A percentile compares a stretch with the other conserved stretches of the same genome.
These are phyloP conservation scores for Phoenix dactylifera DNA, from an alignment of 176 grass and related monocot species.

Conservation along the genomic window DNA sequence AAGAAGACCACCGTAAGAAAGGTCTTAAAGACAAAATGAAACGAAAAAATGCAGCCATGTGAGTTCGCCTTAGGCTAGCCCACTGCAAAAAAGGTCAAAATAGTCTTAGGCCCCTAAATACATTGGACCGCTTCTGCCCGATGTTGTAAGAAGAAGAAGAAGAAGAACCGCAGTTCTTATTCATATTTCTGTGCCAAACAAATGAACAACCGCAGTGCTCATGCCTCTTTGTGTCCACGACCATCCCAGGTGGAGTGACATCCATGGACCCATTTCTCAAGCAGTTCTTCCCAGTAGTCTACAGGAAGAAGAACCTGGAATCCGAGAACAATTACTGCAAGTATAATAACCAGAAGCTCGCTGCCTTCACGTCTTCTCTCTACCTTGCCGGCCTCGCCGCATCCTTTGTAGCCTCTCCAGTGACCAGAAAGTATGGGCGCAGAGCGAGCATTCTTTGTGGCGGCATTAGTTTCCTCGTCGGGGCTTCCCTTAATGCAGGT, in stretches of 20 bases:
- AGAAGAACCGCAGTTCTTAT: too few relatives aligned
- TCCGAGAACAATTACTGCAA: constrained; percentile 80
- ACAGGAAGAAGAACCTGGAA: constrained; percentile 47
- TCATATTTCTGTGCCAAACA: too few relatives aligned
- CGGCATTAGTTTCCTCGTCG: constrained; percentile 72
- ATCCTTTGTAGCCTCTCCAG: constrained; percentile 56
- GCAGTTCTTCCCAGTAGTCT: constrained; percentile 87
- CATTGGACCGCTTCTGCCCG: too few relatives aligned
- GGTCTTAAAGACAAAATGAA: too few relatives aligned
- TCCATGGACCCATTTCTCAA: constrained; percentile 88
- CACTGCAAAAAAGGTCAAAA: too few relatives aligned
- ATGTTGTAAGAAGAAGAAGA: too few relatives aligned
- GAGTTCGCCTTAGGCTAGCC: too few relatives aligned
- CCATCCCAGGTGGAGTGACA: constrained; percentile 61
- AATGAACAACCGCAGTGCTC: neutral
- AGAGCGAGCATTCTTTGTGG: constrained; percentile 77
- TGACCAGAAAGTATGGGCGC: constrained; percentile 80
- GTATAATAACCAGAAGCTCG: constrained; percentile 79
- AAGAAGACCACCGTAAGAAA: too few relatives aligned
- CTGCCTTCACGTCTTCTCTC: constrained; percentile 62
- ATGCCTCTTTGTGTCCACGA: neutral
- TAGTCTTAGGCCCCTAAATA: too few relatives aligned
- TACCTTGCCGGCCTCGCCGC: constrained; percentile 79
- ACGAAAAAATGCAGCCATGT: too few relatives aligned
- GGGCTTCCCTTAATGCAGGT: constrained; percentile 61